Base-by-base conservation (phyloP, 2,329 filamentous ascomycete genomes). In the Ophiostoma sp. region DNA sequence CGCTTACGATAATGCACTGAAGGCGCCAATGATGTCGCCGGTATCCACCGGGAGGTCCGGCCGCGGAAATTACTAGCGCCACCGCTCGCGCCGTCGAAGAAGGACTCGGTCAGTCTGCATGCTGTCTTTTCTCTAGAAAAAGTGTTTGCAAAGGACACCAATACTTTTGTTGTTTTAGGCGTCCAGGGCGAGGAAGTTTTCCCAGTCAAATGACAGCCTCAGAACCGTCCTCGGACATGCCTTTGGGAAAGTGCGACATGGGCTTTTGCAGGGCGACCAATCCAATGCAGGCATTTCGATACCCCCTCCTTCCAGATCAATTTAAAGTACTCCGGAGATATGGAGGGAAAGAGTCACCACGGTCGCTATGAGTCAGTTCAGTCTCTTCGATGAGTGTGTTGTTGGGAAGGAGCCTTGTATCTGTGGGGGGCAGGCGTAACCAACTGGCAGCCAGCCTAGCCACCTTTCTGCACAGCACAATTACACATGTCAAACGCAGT, bases 1-100 rank as follows among this genome's bases (percentile, higher is more conserved):
- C 22, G 22, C 11, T 25, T 6, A 33, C 28, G 25, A 52, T 69
- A 42, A 69, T 69, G 64, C 17, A 69, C 64, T 50, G 2, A 19
- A 69, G 64, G 64, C 64, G 64, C 64, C 64, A 69, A 31, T 36
- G 64, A 52, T 52, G 64, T 69, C 45, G 64, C 31, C 28, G 64
- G 64, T 69, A 45, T 69, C 64, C 64, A 69, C 64, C 42, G 42
- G 42, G 25, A 31, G 64, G 17, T 33, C 63, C 63, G 45, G 25
- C 64, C 28, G 28, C 45, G 48, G 50, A 61, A 63, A 50, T 42
- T 48, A n/a, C 17, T 64, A 48, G 70, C 57, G 61, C 61, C 61
- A 66, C 36, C 39, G 22, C 61, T 66, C 36, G 22, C 22, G 22
- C 36, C n/a, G 36, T 17, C n/a, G 9, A 45, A 17, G 61, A 28